phyloP scores from a whole-genome alignment of 2,329 filamentous ascomycete genomes.

The Talaromyces sp. region DNA sequence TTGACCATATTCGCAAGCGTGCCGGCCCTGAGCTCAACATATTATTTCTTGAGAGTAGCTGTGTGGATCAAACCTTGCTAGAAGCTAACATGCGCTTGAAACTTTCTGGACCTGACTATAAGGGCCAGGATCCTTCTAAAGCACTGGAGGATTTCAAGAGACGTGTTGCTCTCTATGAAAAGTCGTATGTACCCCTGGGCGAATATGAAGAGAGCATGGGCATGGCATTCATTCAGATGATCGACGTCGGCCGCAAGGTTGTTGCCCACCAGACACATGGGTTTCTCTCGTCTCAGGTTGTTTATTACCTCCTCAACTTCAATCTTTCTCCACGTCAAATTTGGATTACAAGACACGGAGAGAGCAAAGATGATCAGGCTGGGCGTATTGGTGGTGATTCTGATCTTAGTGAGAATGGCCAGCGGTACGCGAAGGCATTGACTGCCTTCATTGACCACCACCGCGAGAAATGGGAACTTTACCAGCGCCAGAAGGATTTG shows the following conservation, averaged over 20 bases:
- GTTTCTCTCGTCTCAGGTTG: constrained; percentile 88
- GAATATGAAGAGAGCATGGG: constrained; percentile 87
- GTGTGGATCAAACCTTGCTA: constrained; percentile 78
- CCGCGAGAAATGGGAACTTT: constrained; percentile 77
- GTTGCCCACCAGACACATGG: constrained; percentile 88
- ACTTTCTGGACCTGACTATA: constrained; percentile 93
- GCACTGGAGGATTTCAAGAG: constrained; percentile 90
- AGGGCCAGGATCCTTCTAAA: constrained; percentile 82
- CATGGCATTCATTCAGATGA: constrained; percentile 96
- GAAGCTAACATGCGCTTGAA: constrained; percentile 98
- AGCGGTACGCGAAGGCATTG: constrained; percentile 75
- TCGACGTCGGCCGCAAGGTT: constrained; percentile 93
- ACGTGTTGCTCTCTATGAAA: constrained; percentile 89
- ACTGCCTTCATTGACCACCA: constrained; percentile 82
- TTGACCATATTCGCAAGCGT: constrained; percentile 77
- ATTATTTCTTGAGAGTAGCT: constrained; percentile 93
- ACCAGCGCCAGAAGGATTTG: constrained; percentile 76
- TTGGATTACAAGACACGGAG: constrained; percentile 95
- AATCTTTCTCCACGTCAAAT: constrained; percentile 94
- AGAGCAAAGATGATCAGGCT: constrained; percentile 82
- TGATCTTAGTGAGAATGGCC: constrained; percentile 76
- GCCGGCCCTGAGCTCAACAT: constrained; percentile 87
- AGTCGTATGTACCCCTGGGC: constrained; percentile 87
- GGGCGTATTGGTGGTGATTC: constrained; percentile 93
- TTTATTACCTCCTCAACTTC: constrained; percentile 95